Percentiles rank a stretch among this genome's conserved stretches.
Evolutionary conservation across 148 eudicot genomes (phyloP).

Genomic region (Fallopia convolvulus): DNA sequence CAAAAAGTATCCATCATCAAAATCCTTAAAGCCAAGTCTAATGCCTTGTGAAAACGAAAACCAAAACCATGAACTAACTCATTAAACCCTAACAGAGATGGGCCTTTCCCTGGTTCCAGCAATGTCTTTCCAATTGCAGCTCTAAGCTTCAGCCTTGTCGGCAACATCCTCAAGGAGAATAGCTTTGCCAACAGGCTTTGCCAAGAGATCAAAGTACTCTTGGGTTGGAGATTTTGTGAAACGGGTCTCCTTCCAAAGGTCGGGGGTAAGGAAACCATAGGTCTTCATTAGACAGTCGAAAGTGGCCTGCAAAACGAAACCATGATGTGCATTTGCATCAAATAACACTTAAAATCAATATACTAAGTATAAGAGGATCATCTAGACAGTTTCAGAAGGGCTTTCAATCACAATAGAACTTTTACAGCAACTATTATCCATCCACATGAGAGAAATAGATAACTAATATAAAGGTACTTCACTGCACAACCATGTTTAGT

Average conservation of each 20-base stretch:
- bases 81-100: neutral
- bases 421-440: no score
- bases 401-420: no score
- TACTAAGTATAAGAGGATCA: no score
- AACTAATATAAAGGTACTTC: neutral
- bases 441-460: neutral
- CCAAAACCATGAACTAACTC: neutral
- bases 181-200: slow-evolving; percentile 43
- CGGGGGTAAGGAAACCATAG: slow-evolving; percentile 79
- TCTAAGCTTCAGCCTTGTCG: slow-evolving; percentile 29
- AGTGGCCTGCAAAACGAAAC: slow-evolving; percentile 49
- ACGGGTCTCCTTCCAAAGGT: slow-evolving; percentile 73
- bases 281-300: slow-evolving; percentile 84
- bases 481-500: neutral
- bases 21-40: neutral
- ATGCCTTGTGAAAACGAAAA: neutral
- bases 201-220: slow-evolving; percentile 59
- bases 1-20: neutral
- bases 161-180: slow-evolving; percentile 28
- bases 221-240: slow-evolving; percentile 71
- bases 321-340: neutral
- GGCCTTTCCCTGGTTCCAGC: neutral
- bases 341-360: neutral
- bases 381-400: no score
- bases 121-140: neutral